These are phyloP conservation scores for Diplotaxis tenuifolia DNA, from an alignment of 345 rosid species.

Conservation along the genomic window DNA sequence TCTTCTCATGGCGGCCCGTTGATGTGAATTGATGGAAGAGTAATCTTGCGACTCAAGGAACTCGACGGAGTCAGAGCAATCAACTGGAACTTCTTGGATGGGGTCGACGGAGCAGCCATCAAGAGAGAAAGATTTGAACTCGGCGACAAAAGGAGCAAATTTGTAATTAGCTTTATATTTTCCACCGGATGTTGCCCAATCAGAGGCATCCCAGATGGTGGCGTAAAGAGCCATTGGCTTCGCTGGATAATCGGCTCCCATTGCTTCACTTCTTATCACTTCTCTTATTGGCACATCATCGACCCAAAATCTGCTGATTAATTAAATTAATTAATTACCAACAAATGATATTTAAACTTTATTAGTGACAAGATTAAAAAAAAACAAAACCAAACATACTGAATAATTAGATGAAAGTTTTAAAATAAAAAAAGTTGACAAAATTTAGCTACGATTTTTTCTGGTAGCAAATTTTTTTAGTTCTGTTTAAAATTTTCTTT, in stretches of 20 bases:
- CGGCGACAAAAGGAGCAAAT: conserved; percentile 71
- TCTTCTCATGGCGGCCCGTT: conserved; percentile 55
- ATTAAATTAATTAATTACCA: background rate
- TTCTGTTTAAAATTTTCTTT: background rate
- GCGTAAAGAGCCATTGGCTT: conserved; percentile 90
- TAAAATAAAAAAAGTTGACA: background rate
- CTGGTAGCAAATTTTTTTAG: background rate
- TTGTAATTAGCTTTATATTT: conserved; percentile 66
- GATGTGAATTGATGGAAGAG: conserved; percentile 39
- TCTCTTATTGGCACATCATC: conserved; percentile 89
- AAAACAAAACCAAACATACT: background rate
- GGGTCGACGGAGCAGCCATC: conserved; percentile 76
- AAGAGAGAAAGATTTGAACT: conserved; percentile 58
- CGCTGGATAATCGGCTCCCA: conserved; percentile 78
- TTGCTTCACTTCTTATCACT: conserved; percentile 54
- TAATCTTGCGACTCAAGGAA: conserved; percentile 47
- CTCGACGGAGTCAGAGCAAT: conserved; percentile 38
- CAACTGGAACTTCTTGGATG: conserved; percentile 43
- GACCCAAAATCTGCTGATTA: conserved; percentile 64
- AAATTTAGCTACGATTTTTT: background rate
- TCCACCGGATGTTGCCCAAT: conserved; percentile 92
- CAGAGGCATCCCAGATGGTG: conserved; percentile 96
- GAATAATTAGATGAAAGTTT: background rate
- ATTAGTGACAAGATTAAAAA: background rate
- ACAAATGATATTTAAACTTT: background rate